These are phyloP conservation scores for Neurospora tetrasperma DNA, from an alignment of 495 filamentous ascomycete species.

Conservation along the genomic window DNA sequence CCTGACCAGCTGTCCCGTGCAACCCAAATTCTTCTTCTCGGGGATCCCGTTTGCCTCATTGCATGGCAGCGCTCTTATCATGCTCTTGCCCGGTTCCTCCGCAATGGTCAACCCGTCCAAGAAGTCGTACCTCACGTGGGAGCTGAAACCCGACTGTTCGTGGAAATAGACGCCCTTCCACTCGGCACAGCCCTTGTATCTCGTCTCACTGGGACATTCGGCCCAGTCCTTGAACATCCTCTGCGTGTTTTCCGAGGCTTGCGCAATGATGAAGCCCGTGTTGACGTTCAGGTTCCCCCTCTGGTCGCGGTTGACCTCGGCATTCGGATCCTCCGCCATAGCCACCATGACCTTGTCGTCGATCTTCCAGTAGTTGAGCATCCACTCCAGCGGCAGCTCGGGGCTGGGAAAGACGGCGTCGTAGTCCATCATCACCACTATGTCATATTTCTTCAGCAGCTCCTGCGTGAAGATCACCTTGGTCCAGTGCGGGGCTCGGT, in stretches of 20 bases:
- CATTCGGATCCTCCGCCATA: constrained; percentile 32
- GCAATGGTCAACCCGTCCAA: constrained; percentile 19
- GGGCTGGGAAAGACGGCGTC: constrained; percentile 39
- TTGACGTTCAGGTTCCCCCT: constrained; percentile 16
- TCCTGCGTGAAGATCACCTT: constrained; percentile 39
- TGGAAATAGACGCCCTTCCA: constrained; percentile 18
- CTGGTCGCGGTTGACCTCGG: constrained; percentile 12
- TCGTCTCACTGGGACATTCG: constrained; percentile 12
- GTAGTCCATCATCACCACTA: constrained; percentile 41
- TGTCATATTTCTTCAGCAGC: constrained; percentile 33
- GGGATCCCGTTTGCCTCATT: constrained; percentile 23
- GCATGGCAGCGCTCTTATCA: constrained; percentile 18
- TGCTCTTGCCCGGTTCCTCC: constrained; percentile 6
- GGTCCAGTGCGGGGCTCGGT: constrained; percentile 36
- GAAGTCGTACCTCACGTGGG: constrained; percentile 20
- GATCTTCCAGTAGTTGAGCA: constrained; percentile 45
- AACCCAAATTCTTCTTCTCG: constrained; percentile 9
- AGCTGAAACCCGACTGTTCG: constrained; percentile 24
- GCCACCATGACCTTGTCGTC: constrained; percentile 30
- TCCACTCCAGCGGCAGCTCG: constrained; percentile 43
- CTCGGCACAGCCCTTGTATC: constrained; percentile 13
- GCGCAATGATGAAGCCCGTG: constrained; percentile 24
- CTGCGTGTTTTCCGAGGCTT: constrained; percentile 17
- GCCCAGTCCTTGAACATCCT: constrained; percentile 22
- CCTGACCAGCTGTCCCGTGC: constrained; percentile 18